Evolutionary conservation across 1,139 yeast genomes (phyloP), one percentile per base, ranked within the genome.

Genomic region (Geotrichum fermentans): DNA sequence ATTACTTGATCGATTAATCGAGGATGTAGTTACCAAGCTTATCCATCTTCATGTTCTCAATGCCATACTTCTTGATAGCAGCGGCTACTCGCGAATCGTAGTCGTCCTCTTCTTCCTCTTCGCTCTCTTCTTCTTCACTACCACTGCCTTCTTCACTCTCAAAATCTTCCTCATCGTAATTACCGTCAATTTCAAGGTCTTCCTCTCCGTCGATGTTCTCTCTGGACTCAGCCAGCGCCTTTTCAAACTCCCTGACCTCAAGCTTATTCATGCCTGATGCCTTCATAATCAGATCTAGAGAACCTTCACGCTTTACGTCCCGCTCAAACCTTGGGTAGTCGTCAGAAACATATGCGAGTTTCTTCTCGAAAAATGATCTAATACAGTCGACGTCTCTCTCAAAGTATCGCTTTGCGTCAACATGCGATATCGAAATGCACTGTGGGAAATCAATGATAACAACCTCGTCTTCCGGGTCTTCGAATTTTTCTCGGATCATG

Each of bases 391-490:
- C 95, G 69, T 92, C 99, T 69, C 98, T 78, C 58, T 86, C 81
- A 65, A 92, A 92, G 65, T 87, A 90, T 52, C 75, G 77, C 56
- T 82, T 82, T 11, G 98, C 97, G 62, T 92, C 96, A 2, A 73
- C 75, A 64, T 92, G 99, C 58, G 86, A 90, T 39, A 86, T 86
- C 16, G 96, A 87, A 20, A 92, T 86, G 80, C 97, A 90, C 68
- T 92, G 99, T 4, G 99, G 99, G 73, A 92, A 92, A 74, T 92
- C 99, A 59, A 92, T 92, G 22, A 92, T 96, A 21, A 89, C 83
- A 58, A 89, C 87, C 49, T 67, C 71, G 16, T 61, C 53, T 52
- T 80, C 84, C 47, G 76, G 76, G 39, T 66, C 73, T 35, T 74
- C 75, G 40, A 77, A 77, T 40, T 75, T 72, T 56, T 83, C 82